A percentile compares a stretch with the other conserved stretches of the same genome.
Conservation (phyloP, 2,329 filamentous ascomycete species). For the Fusarium proliferatum region DNA sequence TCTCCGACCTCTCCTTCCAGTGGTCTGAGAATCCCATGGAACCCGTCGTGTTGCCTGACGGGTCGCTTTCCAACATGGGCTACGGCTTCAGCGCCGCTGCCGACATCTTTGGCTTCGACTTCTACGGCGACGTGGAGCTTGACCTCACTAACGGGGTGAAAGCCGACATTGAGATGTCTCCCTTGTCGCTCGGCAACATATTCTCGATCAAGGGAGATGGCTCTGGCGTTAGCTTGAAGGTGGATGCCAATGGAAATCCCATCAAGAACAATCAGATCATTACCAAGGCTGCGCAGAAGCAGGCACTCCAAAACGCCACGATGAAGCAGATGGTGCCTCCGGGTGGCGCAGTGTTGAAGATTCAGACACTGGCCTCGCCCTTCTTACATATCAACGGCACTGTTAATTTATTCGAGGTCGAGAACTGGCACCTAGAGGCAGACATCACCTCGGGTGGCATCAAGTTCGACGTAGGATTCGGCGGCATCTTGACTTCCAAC, state of each 20-base stretch:
- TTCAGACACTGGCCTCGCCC: background rate
- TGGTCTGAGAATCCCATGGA: background rate
- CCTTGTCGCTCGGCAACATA: background rate
- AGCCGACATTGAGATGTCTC: background rate
- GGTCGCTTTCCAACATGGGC: background rate
- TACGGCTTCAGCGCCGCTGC: background rate
- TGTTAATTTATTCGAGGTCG: background rate
- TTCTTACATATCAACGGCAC: background rate
- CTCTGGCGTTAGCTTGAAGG: background rate
- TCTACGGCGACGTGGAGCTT: background rate
- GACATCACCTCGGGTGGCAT: background rate
- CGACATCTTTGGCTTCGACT: background rate
- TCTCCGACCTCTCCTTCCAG: background rate
- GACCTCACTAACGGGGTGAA: background rate
- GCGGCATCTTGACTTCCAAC: background rate
- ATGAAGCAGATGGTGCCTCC: background rate
- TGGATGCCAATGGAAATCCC: background rate
- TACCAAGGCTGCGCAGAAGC: background rate
- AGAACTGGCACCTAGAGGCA: background rate
- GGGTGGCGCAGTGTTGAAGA: background rate
- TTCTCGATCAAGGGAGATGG: background rate
- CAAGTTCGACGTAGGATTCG: background rate
- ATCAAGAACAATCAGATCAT: slow-evolving; percentile 5
- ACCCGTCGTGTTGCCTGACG: background rate
- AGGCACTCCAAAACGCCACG: background rate